Percentiles rank a stretch among this genome's conserved stretches.
These are phyloP conservation scores for Priceomyces carsonii DNA, from an alignment of 805 yeast species.

Conservation along the genomic window DNA sequence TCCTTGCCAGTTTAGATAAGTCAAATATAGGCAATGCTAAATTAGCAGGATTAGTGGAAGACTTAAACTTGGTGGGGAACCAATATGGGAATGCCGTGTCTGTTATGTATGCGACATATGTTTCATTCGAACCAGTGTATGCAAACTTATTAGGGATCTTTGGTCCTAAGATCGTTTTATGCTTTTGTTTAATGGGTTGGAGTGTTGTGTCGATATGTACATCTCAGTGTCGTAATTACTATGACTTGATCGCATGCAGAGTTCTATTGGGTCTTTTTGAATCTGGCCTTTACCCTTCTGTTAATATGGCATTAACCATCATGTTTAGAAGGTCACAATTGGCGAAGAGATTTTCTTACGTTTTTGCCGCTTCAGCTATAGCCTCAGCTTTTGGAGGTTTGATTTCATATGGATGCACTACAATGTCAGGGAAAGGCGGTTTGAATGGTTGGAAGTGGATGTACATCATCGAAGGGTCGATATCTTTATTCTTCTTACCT, in stretches of 20 bases:
- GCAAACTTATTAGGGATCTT: constrained; percentile 37
- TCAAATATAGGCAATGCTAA: constrained; percentile 62
- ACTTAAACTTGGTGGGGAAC: constrained; percentile 34
- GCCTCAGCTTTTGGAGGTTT: constrained; percentile 62
- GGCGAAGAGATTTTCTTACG: constrained; percentile 24
- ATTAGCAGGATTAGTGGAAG: constrained; percentile 50
- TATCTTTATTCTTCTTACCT: constrained; percentile 40
- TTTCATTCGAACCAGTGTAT: constrained; percentile 39
- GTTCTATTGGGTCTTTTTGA: constrained; percentile 54
- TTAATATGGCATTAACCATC: constrained; percentile 33
- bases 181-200: constrained; percentile 37
- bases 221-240: constrained; percentile 25
- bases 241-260: constrained; percentile 46
- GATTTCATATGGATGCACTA: constrained; percentile 15
- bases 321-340: constrained; percentile 16
- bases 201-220: constrained; percentile 21
- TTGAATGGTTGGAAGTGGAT: constrained; percentile 50
- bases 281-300: constrained; percentile 51
- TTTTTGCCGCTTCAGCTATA: constrained; percentile 53
- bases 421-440: background rate
- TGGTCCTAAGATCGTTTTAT: constrained; percentile 27
- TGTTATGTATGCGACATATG: constrained; percentile 49
- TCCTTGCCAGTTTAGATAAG: constrained; percentile 51
- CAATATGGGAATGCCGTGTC: constrained; percentile 48
- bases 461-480: constrained; percentile 48